Percentiles rank a stretch among this genome's conserved stretches.
Evolutionary conservation across 805 yeast genomes (phyloP).

Genomic region (Yamadazyma phyllophila): DNA sequence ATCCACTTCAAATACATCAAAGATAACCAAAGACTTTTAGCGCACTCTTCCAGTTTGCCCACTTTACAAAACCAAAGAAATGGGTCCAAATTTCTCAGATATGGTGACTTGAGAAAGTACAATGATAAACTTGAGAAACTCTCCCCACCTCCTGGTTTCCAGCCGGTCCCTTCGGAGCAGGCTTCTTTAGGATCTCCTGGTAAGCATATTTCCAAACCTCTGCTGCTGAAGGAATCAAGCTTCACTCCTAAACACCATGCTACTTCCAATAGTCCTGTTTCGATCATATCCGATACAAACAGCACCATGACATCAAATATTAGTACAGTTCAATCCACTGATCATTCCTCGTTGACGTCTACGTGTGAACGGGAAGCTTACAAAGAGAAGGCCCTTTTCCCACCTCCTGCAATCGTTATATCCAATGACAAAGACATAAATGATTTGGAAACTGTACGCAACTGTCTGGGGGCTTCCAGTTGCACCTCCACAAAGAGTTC

Average conservation of each 20-base stretch:
- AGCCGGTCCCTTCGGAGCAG: neutral
- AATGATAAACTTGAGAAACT: constrained; percentile 8
- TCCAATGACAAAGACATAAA: constrained; percentile 6
- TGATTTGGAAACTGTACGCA: constrained; percentile 2
- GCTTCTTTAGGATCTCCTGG: constrained; percentile 1
- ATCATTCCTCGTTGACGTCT: constrained; percentile 23
- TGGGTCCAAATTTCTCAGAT: constrained; percentile 7
- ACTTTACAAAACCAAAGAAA: constrained; percentile 17
- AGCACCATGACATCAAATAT: constrained; percentile 27
- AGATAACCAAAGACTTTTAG: constrained; percentile 15
- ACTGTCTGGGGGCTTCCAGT: neutral
- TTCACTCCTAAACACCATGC: constrained; percentile 8
- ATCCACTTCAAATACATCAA: constrained; percentile 4
- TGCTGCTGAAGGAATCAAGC: neutral
- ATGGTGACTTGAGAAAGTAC: constrained; percentile 11
- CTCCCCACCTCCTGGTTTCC: constrained; percentile 10
- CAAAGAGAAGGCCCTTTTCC: neutral
- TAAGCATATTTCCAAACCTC: neutral
- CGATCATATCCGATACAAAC: constrained; percentile 26
- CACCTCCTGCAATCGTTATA: constrained; percentile 5
- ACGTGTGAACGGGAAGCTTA: constrained; percentile 11
- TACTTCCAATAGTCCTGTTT: constrained; percentile 25
- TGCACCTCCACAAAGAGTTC: neutral
- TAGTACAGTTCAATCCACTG: constrained; percentile 30
- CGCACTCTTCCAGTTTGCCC: constrained; percentile 28